Evolutionary conservation across 257 asterid genomes (phyloP).

Genomic region (Fraxinus americana): DNA sequence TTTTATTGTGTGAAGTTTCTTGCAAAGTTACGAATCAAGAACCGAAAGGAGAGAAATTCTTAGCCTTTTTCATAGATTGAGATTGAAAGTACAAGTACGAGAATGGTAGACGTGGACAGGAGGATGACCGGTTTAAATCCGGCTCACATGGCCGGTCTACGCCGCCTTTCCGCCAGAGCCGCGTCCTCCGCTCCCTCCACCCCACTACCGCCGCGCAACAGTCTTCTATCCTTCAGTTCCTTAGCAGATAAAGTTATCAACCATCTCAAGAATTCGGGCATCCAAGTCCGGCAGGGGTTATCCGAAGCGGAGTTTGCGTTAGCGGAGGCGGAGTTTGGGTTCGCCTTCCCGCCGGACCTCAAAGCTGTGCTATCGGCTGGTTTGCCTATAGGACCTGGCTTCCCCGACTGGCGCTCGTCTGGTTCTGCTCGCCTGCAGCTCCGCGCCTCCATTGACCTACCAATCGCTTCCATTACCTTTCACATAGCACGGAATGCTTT

Average conservation of each 20-base stretch:
- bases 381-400: conserved; percentile 78
- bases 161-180: conserved; percentile 94
- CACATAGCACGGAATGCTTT: conserved; percentile 76
- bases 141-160: conserved; percentile 86
- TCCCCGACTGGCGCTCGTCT: conserved; percentile 88
- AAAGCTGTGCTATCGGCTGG: conserved; percentile 87
- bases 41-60: conserved; percentile 13
- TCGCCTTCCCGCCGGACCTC: conserved; percentile 86
- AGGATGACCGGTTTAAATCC: conserved; percentile 88
- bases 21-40: conserved; percentile 25
- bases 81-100: neutral
- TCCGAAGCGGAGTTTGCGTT: conserved; percentile 77
- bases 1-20: conserved; percentile 3
- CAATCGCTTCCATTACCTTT: conserved; percentile 79
- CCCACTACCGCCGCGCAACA: conserved; percentile 79
- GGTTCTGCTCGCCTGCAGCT: conserved; percentile 76
- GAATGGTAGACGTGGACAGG: conserved; percentile 95
- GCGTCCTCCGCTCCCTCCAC: conserved; percentile 73
- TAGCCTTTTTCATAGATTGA: neutral
- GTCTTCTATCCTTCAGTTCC: conserved; percentile 74
- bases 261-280: conserved; percentile 58
- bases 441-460: conserved; percentile 78
- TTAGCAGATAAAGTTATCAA: conserved; percentile 76
- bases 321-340: conserved; percentile 92
- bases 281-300: conserved; percentile 69